Percentiles rank a stretch among this genome's conserved stretches.
These are phyloP conservation scores for Neobulgaria alba DNA, from an alignment of 2,329 filamentous ascomycete genomes.

Conservation along the genomic window DNA sequence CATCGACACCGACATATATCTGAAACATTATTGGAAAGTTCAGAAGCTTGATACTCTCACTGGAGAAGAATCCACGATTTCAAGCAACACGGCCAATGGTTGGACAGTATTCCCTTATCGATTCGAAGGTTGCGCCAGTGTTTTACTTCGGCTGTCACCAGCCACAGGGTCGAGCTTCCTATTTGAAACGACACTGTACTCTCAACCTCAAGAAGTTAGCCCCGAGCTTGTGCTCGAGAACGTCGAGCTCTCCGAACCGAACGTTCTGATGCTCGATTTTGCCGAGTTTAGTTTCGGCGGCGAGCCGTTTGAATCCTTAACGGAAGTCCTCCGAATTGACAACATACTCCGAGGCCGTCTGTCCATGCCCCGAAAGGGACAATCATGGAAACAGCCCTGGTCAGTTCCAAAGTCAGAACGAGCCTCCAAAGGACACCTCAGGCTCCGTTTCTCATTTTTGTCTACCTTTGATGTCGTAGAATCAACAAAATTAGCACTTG, in stretches of 20 bases:
- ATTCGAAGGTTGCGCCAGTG: slow-evolving; percentile 27
- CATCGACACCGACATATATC: slow-evolving; percentile 14
- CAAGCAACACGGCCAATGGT: slow-evolving; percentile 5
- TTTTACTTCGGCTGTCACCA: slow-evolving; percentile 22
- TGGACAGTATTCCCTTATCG: slow-evolving; percentile 23
- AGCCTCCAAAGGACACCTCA: slow-evolving; percentile 14
- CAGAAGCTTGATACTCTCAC: slow-evolving; percentile 24
- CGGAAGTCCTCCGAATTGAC: slow-evolving; percentile 26
- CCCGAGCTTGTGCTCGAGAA: slow-evolving; percentile 6
- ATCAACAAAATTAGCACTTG: slow-evolving; percentile 20
- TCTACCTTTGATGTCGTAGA: slow-evolving; percentile 13
- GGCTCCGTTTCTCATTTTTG: slow-evolving; percentile 22
- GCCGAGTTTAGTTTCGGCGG: slow-evolving; percentile 22
- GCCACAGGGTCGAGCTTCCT: neutral
- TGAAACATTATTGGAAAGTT: slow-evolving; percentile 26
- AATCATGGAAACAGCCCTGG: slow-evolving; percentile 26
- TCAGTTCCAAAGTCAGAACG: slow-evolving; percentile 16
- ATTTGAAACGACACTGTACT: neutral
- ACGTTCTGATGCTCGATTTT: slow-evolving; percentile 28
- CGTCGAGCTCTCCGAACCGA: slow-evolving; percentile 24
- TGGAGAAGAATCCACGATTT: slow-evolving; percentile 10
- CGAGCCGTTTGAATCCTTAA: slow-evolving; percentile 14
- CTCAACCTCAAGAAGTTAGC: neutral
- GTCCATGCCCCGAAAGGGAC: slow-evolving; percentile 21
- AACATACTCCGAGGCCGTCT: slow-evolving; percentile 24